These are phyloP conservation scores for Hyphopichia fennica DNA, from an alignment of 1,139 yeast genomes.

Conservation along the genomic window DNA sequence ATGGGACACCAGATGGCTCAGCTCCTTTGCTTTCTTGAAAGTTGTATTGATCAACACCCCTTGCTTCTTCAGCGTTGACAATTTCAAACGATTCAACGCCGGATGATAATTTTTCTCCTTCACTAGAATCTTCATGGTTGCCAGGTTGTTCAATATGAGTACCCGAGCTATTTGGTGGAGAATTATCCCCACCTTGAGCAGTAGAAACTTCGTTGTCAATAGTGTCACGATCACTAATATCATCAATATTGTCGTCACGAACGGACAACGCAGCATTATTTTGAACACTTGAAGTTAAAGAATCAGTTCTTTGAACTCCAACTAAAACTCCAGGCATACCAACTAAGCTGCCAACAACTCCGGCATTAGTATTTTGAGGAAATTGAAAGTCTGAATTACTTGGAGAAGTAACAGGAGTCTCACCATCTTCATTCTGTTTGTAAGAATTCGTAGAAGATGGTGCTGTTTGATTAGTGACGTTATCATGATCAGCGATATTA, in stretches of 20 bases:
- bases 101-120: constrained; percentile 44
- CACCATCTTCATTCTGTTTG: constrained; percentile 33
- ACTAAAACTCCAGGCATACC: constrained; percentile 51
- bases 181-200: constrained; percentile 11
- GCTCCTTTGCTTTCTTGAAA: constrained; percentile 12
- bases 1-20: constrained; percentile 6
- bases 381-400: constrained; percentile 53
- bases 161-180: constrained; percentile 15
- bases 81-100: constrained; percentile 55
- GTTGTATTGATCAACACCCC: constrained; percentile 9
- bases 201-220: constrained; percentile 33
- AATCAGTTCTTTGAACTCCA: constrained; percentile 62
- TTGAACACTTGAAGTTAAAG: constrained; percentile 86
- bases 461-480: constrained; percentile 28
- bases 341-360: constrained; percentile 42
- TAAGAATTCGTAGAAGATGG: constrained; percentile 33
- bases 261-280: constrained; percentile 91
- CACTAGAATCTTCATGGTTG: constrained; percentile 20
- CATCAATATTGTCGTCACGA: constrained; percentile 67
- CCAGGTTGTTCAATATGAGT: constrained; percentile 14
- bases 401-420: constrained; percentile 61
- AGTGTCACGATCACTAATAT: constrained; percentile 61
- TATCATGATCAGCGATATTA: constrained; percentile 13
- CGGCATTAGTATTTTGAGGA: constrained; percentile 44
- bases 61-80: constrained; percentile 51